Evolutionary conservation across 495 filamentous ascomycete species (phyloP), one percentile per base, ranked within the genome.

Genomic region (Pyrenopolyporus hunteri): DNA sequence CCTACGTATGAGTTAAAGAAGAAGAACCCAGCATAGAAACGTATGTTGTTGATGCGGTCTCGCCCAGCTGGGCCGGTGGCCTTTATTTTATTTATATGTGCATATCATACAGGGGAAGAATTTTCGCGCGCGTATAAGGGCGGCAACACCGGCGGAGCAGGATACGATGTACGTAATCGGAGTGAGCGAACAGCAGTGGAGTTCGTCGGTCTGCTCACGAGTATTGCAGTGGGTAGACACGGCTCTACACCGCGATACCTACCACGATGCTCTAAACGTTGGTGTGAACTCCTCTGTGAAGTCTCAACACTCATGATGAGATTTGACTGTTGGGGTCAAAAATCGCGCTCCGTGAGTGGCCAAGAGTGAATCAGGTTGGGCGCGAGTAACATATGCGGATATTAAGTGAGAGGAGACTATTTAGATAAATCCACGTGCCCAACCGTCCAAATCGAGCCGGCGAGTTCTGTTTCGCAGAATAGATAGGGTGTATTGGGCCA

Each of bases 391-490:
- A 53, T 53, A 31, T 55, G 48, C 43, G 55, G 59, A 63, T 58
- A 67, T 67, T 67, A 66, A 66, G 11, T 61, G 53, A 59, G 35
- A 47, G 53, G 53, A 37, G 39, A 48, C 37, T 22, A 61, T 57
- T 39, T 16, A 29, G 37, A 47, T 31, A 52, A 1, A 50, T 59
- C 59, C 53, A 67, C 64, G 58, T 63, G 63, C 57, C 52, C 35
- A 44, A 26, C 14, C 32, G 17, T 62, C 63, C 57, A 33, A 54
- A 62, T 66, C 53, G 48, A 67, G 64, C 39, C 32, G 51, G 47
- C 9, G 6, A 29, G 26, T 53, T 13, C 20, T 53, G 32, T 29
- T 35, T 20, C 61, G 32, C 47, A 57, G 32, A 46, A 57, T 10
- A 66, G 46, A 60, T 43, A 44, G 48, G 47, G 46, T 22, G 33